phyloP scores from a whole-genome alignment of 2,329 filamentous ascomycete species.

The Aureobasidium zeae region DNA sequence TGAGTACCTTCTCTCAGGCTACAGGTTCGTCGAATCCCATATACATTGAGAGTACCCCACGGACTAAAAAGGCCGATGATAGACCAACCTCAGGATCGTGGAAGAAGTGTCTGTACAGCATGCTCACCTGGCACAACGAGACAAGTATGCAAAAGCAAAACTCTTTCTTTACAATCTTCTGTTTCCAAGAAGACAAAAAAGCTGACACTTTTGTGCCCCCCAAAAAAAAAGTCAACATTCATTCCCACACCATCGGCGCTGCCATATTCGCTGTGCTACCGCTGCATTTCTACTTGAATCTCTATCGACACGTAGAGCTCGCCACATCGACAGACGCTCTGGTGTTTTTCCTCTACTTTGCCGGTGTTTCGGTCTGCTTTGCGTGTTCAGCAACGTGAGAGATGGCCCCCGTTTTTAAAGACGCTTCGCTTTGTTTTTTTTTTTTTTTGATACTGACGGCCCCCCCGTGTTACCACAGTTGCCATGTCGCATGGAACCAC shows the following conservation, averaged over 20 bases:
- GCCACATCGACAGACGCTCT: slow-evolving; percentile 15
- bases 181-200: no score
- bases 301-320: not conserved
- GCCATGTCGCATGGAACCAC: slow-evolving; percentile 17
- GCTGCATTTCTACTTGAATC: slow-evolving; percentile 16
- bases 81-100: slow-evolving; percentile 13
- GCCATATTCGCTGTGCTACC: slow-evolving; percentile 17
- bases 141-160: slow-evolving; percentile 13
- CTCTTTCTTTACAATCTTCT: no score
- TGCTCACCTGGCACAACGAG: slow-evolving; percentile 17
- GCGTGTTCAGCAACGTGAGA: slow-evolving; percentile 17
- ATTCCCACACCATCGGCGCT: slow-evolving; percentile 18
- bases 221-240: slow-evolving; percentile 21
- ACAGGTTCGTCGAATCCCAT: slow-evolving; percentile 5
- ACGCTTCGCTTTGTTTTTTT: no score
- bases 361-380: slow-evolving; percentile 19
- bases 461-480: slow-evolving; percentile 15
- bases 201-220: no score
- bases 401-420: not conserved
- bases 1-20: slow-evolving; percentile 13
- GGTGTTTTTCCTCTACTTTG: slow-evolving; percentile 18
- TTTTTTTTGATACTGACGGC: no score
- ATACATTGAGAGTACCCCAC: not conserved
- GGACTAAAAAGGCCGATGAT: not conserved
- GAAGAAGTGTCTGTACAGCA: slow-evolving; percentile 5